Percentiles rank a stretch among this genome's conserved stretches.
phyloP scores from a whole-genome alignment of 1,139 yeast genomes.

The Saccharomycopsis hybrid region DNA sequence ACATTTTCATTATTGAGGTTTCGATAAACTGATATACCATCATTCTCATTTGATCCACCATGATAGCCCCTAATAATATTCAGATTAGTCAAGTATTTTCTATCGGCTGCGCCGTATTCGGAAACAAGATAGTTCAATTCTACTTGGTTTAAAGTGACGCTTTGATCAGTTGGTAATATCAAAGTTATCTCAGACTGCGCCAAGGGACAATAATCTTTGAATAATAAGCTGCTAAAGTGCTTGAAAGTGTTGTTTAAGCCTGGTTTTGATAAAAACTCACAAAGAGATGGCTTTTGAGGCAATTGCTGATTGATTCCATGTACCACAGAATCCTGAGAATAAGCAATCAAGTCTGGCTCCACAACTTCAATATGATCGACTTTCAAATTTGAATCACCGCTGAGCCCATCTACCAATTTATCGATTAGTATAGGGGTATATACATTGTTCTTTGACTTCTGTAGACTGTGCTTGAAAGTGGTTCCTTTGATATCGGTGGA shows the following conservation, averaged over 20 bases:
- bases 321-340: conserved; percentile 63
- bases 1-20: conserved; percentile 28
- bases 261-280: conserved; percentile 19
- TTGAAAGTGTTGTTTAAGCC: conserved; percentile 1
- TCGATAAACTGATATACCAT: conserved; percentile 17
- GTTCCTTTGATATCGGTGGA: conserved; percentile 28
- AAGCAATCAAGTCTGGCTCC: conserved; percentile 59
- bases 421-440: conserved; percentile 28
- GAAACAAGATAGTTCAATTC: conserved; percentile 42
- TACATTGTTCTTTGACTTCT: conserved; percentile 21
- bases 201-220: conserved; percentile 3
- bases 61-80: conserved; percentile 32
- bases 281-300: conserved; percentile 23
- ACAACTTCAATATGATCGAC: conserved; percentile 53
- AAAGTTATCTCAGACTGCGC: conserved; percentile 28
- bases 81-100: conserved; percentile 30
- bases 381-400: conserved; percentile 1
- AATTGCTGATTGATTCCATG: conserved; percentile 62
- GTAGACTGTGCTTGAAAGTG: conserved; percentile 9
- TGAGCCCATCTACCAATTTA: conserved; percentile 13
- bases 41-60: conserved; percentile 33
- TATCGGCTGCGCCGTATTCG: conserved; percentile 33
- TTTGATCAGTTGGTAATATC: conserved; percentile 40
- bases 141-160: conserved; percentile 36
- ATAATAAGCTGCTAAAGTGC: conserved; percentile 1